These are phyloP conservation scores for Penicillium sp. DNA, from an alignment of 2,329 filamentous ascomycete species.

Conservation along the genomic window DNA sequence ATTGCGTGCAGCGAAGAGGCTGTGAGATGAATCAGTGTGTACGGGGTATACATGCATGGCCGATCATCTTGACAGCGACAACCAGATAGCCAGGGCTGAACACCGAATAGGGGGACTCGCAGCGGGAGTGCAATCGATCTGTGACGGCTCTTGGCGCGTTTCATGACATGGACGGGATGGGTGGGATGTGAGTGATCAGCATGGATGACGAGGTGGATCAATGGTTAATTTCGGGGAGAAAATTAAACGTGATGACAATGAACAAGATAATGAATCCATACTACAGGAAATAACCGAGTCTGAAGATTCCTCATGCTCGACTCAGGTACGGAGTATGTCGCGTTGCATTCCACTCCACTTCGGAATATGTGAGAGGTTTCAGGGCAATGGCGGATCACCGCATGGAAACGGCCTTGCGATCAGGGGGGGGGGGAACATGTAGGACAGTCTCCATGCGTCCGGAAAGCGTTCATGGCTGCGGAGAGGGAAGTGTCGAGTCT, in stretches of 20 bases:
- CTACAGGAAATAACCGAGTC: too few species aligned
- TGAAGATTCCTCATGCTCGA: too few species aligned
- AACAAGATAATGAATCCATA: too few species aligned
- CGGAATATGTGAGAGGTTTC: conserved; percentile 8
- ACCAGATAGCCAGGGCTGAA: background rate
- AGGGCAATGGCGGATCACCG: conserved; percentile 2
- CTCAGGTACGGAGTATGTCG: background rate
- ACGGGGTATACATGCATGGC: conserved; percentile 6
- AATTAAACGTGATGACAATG: too few species aligned
- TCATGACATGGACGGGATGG: conserved; percentile 17
- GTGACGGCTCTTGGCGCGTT: conserved; percentile 18
- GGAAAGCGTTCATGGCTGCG: conserved; percentile 12
- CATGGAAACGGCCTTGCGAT: conserved; percentile 2
- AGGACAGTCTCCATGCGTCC: conserved; percentile 4
- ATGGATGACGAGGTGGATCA: conserved; percentile 1
- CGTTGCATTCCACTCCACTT: conserved; percentile 5
- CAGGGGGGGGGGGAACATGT: conserved; percentile 5
- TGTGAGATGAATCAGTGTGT: background rate
- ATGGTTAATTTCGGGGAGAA: background rate
- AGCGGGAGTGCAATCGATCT: conserved; percentile 16
- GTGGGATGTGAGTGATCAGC: conserved; percentile 15
- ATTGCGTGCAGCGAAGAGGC: too few species aligned
- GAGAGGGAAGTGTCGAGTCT: conserved; percentile 13
- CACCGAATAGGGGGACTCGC: background rate
- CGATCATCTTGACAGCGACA: conserved; percentile 6